phyloP scores from a whole-genome alignment of 2,329 filamentous ascomycete species.

The Mycocentrospora acerina region DNA sequence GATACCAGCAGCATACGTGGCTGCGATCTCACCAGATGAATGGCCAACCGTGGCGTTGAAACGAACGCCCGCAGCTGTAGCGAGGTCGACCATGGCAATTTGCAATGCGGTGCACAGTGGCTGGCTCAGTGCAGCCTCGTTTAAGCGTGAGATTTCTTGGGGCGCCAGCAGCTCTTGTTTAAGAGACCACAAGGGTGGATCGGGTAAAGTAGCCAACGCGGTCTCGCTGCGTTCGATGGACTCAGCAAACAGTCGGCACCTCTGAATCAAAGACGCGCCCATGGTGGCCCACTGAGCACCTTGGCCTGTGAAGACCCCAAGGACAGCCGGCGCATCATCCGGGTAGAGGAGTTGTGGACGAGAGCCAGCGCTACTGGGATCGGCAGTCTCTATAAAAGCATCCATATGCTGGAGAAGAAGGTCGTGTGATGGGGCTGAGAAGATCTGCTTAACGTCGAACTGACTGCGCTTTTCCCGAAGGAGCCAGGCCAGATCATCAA shows the following conservation, averaged over 20 bases:
- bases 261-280: slow-evolving; percentile 17
- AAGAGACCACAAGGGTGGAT: slow-evolving; percentile 18
- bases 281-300: slow-evolving; percentile 32
- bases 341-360: too few relatives aligned
- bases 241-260: too few relatives aligned
- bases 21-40: slow-evolving; percentile 30
- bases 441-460: neutral
- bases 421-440: neutral
- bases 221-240: slow-evolving; percentile 2
- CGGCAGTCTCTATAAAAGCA: too few relatives aligned
- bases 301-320: slow-evolving; percentile 30
- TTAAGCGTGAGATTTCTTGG: slow-evolving; percentile 3
- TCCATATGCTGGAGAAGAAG: too few relatives aligned
- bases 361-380: too few relatives aligned
- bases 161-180: slow-evolving; percentile 12
- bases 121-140: slow-evolving; percentile 17
- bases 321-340: too few relatives aligned
- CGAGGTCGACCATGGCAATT: slow-evolving; percentile 20
- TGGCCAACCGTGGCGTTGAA: slow-evolving; percentile 18
- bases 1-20: slow-evolving; percentile 26
- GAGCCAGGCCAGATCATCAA: too few relatives aligned
- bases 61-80: slow-evolving; percentile 12
- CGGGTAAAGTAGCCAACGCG: neutral
- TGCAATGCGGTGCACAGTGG: slow-evolving; percentile 27
- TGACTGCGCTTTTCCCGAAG: too few relatives aligned